A percentile compares a stretch with the other conserved stretches of the same genome.
Conservation (phyloP, 164 flowering plant genomes). For the Liquidambar formosana region DNA sequence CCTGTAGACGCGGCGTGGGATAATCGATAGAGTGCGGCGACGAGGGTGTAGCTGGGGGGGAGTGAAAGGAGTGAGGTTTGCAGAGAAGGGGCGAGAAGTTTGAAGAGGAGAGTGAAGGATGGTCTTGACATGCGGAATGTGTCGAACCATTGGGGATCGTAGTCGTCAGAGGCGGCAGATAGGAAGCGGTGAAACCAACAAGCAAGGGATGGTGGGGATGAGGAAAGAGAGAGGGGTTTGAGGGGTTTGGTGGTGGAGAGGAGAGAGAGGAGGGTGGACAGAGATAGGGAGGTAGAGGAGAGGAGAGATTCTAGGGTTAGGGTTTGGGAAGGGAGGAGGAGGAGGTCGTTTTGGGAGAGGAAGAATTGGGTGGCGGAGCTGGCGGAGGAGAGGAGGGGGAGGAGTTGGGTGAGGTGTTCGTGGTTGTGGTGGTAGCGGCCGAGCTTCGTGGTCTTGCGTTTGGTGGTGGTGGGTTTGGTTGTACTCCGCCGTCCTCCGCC, state of each 20-base stretch:
- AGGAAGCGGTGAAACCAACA: slow-evolving; percentile 64
- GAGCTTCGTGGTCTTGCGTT: slow-evolving; percentile 6
- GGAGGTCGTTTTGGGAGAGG: slow-evolving; percentile 54
- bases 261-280: slow-evolving; percentile 40
- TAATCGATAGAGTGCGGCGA: slow-evolving; percentile 60
- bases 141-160: slow-evolving; percentile 49
- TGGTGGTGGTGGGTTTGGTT: slow-evolving; percentile 9
- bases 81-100: slow-evolving; percentile 39
- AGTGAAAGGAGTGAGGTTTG: slow-evolving; percentile 19
- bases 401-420: slow-evolving; percentile 16
- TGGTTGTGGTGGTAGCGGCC: slow-evolving; percentile 8
- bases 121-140: slow-evolving; percentile 57
- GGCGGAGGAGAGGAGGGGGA: slow-evolving; percentile 36
- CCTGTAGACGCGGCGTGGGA: slow-evolving; percentile 64
- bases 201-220: background rate
- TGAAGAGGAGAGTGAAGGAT: slow-evolving; percentile 54
- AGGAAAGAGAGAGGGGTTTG: slow-evolving; percentile 4
- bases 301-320: slow-evolving; percentile 55
- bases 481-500: slow-evolving; percentile 6
- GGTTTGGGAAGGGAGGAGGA: slow-evolving; percentile 65
- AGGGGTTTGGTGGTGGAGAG: slow-evolving; percentile 11
- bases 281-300: slow-evolving; percentile 42
- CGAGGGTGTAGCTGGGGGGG: slow-evolving; percentile 45
- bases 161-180: slow-evolving; percentile 23
- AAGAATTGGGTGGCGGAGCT: slow-evolving; percentile 43